phyloP scores from a whole-genome alignment of 345 rosid species.

The Salix viminalis region DNA sequence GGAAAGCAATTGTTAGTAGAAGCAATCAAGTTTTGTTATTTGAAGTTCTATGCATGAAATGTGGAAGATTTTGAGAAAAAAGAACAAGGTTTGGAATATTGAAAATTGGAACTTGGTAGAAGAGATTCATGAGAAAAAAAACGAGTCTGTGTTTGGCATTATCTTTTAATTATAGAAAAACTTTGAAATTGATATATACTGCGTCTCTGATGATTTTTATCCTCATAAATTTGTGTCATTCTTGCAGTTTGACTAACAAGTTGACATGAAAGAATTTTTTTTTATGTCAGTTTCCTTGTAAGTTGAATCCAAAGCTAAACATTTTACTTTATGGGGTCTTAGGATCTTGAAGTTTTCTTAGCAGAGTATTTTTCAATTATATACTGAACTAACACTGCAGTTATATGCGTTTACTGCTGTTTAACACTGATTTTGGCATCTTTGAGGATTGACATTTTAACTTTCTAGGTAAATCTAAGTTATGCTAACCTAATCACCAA shows the following conservation, averaged over 20 bases:
- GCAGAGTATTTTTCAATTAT: background rate
- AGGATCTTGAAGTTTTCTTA: background rate
- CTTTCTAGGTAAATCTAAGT: too few relatives aligned
- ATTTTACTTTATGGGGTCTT: background rate
- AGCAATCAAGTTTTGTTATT: background rate
- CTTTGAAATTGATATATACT: too few relatives aligned
- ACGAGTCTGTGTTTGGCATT: too few relatives aligned
- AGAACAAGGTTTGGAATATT: background rate
- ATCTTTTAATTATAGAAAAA: too few relatives aligned
- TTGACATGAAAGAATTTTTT: too few relatives aligned
- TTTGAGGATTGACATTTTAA: too few relatives aligned
- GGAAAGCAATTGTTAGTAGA: background rate
- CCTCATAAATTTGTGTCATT: background rate
- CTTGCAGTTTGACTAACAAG: background rate
- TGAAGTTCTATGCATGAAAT: background rate
- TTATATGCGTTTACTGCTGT: too few relatives aligned
- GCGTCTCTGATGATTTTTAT: too few relatives aligned
- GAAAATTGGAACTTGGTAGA: background rate
- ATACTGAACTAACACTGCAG: too few relatives aligned
- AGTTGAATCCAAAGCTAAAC: background rate
- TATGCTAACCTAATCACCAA: too few relatives aligned
- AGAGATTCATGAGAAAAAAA: background rate
- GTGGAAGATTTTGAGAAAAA: background rate
- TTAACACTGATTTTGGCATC: too few relatives aligned
- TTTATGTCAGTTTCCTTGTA: background rate